phyloP scores from a whole-genome alignment of 257 asterid species.

The Lithospermum erythrorhizon region DNA sequence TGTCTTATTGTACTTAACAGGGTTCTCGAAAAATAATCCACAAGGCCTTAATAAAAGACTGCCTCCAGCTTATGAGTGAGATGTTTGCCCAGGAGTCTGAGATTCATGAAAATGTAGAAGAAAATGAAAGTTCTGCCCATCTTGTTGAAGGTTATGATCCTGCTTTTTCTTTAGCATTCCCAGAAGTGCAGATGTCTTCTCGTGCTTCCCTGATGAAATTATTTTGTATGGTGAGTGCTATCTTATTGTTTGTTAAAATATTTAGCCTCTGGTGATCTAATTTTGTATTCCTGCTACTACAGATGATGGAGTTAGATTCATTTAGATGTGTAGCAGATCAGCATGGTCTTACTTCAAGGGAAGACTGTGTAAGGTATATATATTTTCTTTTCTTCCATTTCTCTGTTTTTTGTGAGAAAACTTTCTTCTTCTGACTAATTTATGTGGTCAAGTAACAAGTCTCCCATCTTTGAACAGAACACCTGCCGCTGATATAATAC shows the following conservation, averaged over 20 bases:
- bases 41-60: conserved; percentile 56
- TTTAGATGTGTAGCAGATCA: conserved; percentile 53
- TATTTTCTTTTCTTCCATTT: not conserved
- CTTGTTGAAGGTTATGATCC: conserved; percentile 16
- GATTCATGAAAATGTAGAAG: conserved; percentile 24
- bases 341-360: conserved; percentile 64
- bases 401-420: not conserved
- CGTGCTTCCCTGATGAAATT: conserved; percentile 47
- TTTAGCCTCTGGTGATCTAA: conserved; percentile 9
- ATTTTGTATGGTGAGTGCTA: conserved; percentile 45
- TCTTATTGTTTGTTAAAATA: conserved; percentile 12
- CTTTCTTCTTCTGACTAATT: not conserved
- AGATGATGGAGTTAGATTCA: conserved; percentile 79
- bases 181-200: conserved; percentile 42
- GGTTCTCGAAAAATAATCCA: conserved; percentile 67
- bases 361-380: conserved; percentile 66
- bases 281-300: conserved; percentile 12
- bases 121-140: conserved; percentile 20
- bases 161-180: conserved; percentile 47
- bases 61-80: conserved; percentile 35
- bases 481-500: conserved; percentile 57
- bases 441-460: not conserved
- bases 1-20: conserved; percentile 30
- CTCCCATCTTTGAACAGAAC: conserved; percentile 48
- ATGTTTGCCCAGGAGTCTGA: conserved; percentile 21